These are phyloP conservation scores for Eucalyptus pumila DNA, from an alignment of 345 rosid genomes.

Conservation along the genomic window DNA sequence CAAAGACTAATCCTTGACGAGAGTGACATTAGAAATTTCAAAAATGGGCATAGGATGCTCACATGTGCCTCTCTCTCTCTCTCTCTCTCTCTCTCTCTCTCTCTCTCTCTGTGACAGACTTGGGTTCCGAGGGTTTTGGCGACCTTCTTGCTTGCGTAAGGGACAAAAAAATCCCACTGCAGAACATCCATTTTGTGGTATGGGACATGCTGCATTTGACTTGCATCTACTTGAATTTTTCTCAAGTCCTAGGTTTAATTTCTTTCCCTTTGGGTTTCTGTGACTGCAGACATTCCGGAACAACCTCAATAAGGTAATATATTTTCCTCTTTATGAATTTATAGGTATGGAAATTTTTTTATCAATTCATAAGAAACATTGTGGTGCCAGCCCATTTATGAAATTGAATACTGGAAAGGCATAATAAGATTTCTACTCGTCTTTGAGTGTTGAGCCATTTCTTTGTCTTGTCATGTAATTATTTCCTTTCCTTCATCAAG, in stretches of 20 bases:
- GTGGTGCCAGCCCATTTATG: background rate
- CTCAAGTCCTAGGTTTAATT: background rate
- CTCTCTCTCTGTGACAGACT: constrained; percentile 33
- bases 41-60: background rate
- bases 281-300: constrained; percentile 71
- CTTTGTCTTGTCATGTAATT: background rate
- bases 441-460: background rate
- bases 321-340: background rate
- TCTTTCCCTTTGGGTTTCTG: background rate
- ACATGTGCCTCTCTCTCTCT: background rate
- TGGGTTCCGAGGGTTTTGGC: constrained; percentile 89
- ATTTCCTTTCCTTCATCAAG: background rate
- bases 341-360: background rate
- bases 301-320: constrained; percentile 85
- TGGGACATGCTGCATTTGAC: constrained; percentile 2
- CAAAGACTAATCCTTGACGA: background rate
- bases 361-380: background rate
- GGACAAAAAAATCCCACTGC: constrained; percentile 66
- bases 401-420: background rate
- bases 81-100: background rate
- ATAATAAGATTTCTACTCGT: background rate
- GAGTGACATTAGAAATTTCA: background rate
- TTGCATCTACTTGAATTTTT: background rate
- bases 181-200: constrained; percentile 99
- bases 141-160: constrained; percentile 79